Conservation (phyloP, 2,329 filamentous ascomycete species). For the Fusarium longipes region DNA sequence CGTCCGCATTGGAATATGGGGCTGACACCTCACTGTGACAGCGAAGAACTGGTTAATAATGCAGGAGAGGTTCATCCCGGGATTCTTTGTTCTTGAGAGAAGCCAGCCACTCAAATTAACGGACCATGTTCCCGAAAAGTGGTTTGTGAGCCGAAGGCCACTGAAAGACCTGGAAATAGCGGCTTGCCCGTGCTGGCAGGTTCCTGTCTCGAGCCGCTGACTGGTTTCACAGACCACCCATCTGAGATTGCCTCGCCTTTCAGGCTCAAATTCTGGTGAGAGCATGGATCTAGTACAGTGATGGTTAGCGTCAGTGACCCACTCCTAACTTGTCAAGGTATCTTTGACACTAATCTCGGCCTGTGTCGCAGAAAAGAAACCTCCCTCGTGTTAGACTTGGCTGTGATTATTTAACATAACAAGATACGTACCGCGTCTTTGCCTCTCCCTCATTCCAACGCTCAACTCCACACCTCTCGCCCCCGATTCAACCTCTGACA, state of each 20-base stretch:
- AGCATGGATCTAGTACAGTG: not conserved
- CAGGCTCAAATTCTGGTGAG: constrained; percentile 44
- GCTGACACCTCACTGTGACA: constrained; percentile 9
- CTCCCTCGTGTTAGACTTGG: not conserved
- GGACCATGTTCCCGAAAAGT: constrained; percentile 24
- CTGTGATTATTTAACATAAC: not conserved
- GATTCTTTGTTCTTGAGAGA: constrained; percentile 22
- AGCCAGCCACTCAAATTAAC: constrained; percentile 38
- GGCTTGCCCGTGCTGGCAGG: constrained; percentile 26
- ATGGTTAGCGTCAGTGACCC: not conserved
- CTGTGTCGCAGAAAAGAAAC: not conserved
- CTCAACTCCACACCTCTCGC: constrained; percentile 46
- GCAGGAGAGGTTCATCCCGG: constrained; percentile 9
- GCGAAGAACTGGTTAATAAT: constrained; percentile 8
- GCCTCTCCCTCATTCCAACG: constrained; percentile 47
- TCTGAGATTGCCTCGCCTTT: constrained; percentile 49
- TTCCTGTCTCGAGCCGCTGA: constrained; percentile 21
- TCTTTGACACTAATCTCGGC: not conserved
- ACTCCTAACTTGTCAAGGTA: not conserved
- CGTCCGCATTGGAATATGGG: constrained; percentile 12
- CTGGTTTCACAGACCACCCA: constrained; percentile 22
- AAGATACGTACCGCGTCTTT: constrained; percentile 19
- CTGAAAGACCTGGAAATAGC: constrained; percentile 21
- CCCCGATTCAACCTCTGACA: constrained; percentile 47
- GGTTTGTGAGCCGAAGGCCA: constrained; percentile 31